Evolutionary conservation across 441 rosid genomes (phyloP).

Genomic region (Euphorbia corollata): DNA sequence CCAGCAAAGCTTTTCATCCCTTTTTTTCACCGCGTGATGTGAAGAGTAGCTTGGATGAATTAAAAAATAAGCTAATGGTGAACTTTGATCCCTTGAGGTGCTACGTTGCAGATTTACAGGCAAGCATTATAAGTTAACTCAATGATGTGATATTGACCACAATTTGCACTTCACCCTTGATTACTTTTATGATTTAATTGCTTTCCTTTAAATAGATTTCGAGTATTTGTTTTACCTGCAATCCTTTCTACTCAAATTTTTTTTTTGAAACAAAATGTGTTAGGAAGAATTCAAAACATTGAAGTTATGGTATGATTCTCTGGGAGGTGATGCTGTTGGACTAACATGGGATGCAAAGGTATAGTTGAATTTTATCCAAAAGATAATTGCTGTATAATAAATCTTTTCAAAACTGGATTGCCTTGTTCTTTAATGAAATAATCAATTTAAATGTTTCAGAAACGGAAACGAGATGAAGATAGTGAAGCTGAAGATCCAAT

Average conservation of each 20-base stretch:
- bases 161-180: not conserved
- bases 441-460: slow-evolving; percentile 31
- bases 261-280: slow-evolving; percentile 16
- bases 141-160: not conserved
- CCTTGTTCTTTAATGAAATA: not conserved
- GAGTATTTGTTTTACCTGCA: not conserved
- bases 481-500: slow-evolving; percentile 33
- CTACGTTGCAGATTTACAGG: slow-evolving; percentile 62
- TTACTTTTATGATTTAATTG: too few relatives aligned
- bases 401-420: not conserved
- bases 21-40: slow-evolving; percentile 47
- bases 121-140: slow-evolving; percentile 25
- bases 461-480: slow-evolving; percentile 62
- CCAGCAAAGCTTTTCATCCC: slow-evolving; percentile 56
- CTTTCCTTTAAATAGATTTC: not conserved
- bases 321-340: slow-evolving; percentile 85
- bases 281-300: slow-evolving; percentile 52
- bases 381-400: not conserved
- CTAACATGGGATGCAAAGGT: slow-evolving; percentile 87
- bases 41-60: slow-evolving; percentile 46
- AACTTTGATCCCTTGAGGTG: slow-evolving; percentile 69
- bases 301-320: slow-evolving; percentile 79
- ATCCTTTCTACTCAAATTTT: slow-evolving; percentile 12
- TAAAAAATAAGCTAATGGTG: slow-evolving; percentile 54
- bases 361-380: slow-evolving; percentile 12